phyloP scores from a whole-genome alignment of 371 early-diverging fungal genomes.

The Mucor circinelloides region DNA sequence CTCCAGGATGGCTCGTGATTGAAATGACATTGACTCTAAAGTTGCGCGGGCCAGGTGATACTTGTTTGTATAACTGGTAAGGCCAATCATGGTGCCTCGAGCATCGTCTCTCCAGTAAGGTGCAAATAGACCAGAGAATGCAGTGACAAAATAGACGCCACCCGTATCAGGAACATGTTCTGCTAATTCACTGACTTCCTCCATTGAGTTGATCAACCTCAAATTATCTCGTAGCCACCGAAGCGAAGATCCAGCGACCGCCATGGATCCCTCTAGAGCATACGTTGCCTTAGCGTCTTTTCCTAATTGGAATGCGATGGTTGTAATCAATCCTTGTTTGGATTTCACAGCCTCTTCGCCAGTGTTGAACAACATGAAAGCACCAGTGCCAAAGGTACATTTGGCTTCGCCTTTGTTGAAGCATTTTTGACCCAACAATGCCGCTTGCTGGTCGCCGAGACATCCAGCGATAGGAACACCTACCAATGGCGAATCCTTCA shows the following conservation, averaged over 20 bases:
- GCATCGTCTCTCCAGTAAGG: conserved; percentile 96
- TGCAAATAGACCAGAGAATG: conserved; percentile 93
- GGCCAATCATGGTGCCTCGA: conserved; percentile 86
- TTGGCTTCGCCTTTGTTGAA: conserved; percentile 73
- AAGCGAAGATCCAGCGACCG: conserved; percentile 93
- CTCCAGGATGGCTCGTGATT: conserved; percentile 88
- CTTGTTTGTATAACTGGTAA: conserved; percentile 86
- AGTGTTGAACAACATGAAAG: conserved; percentile 95
- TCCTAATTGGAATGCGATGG: conserved; percentile 91
- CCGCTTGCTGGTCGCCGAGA: conserved; percentile 97
- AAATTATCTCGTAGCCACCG: conserved; percentile 92
- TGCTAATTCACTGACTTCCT: conserved; percentile 66
- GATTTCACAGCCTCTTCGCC: conserved; percentile 80
- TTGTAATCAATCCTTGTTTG: conserved; percentile 86
- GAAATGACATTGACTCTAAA: conserved; percentile 91
- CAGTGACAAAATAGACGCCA: conserved; percentile 95
- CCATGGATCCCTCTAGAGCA: conserved; percentile 94
- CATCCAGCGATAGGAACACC: conserved; percentile 85
- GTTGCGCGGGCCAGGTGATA: conserved; percentile 87
- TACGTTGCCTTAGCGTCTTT: conserved; percentile 73
- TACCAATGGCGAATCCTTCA: conserved; percentile 58
- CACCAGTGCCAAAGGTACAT: conserved; percentile 96
- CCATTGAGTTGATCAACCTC: conserved; percentile 69
- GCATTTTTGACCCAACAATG: conserved; percentile 94
- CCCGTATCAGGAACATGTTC: conserved; percentile 73